phyloP scores from a whole-genome alignment of 108 stramenopile genomes.

The Pseudonitzschia pungens region DNA sequence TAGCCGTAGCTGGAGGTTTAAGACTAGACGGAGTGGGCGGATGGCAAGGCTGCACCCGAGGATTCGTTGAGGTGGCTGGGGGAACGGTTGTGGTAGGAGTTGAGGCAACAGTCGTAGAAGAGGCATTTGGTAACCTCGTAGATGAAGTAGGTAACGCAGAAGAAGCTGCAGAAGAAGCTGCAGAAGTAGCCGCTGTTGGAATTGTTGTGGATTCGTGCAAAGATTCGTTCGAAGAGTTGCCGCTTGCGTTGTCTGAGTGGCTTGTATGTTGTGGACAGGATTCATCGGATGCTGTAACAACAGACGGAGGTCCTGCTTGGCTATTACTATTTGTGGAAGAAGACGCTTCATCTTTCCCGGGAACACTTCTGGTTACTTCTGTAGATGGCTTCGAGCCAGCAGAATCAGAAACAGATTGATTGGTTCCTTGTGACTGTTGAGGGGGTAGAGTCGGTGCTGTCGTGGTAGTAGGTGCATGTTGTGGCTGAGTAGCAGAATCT shows the following conservation, averaged over 20 bases:
- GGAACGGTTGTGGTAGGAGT: background rate
- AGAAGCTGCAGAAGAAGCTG: background rate
- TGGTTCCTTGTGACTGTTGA: background rate
- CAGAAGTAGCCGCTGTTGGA: background rate
- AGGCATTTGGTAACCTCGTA: background rate
- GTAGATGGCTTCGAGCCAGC: background rate
- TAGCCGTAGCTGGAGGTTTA: background rate
- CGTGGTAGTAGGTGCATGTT: background rate
- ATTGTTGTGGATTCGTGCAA: background rate
- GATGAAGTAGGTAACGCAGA: background rate
- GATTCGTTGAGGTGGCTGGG: background rate
- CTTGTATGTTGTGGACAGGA: background rate
- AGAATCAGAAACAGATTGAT: background rate
- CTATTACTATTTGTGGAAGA: background rate
- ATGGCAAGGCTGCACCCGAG: background rate
- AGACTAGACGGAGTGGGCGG: background rate
- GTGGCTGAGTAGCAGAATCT: background rate
- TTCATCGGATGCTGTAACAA: slow-evolving; percentile 1
- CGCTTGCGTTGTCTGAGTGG: background rate
- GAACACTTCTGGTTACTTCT: background rate
- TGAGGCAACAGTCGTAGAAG: background rate
- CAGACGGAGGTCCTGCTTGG: background rate
- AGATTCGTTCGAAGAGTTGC: slow-evolving; percentile 1
- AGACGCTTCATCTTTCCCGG: slow-evolving; percentile 8
- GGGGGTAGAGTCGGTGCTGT: background rate